Evolutionary conservation across 2,329 filamentous ascomycete genomes (phyloP).

Genomic region (Mycosphaerella sp.): DNA sequence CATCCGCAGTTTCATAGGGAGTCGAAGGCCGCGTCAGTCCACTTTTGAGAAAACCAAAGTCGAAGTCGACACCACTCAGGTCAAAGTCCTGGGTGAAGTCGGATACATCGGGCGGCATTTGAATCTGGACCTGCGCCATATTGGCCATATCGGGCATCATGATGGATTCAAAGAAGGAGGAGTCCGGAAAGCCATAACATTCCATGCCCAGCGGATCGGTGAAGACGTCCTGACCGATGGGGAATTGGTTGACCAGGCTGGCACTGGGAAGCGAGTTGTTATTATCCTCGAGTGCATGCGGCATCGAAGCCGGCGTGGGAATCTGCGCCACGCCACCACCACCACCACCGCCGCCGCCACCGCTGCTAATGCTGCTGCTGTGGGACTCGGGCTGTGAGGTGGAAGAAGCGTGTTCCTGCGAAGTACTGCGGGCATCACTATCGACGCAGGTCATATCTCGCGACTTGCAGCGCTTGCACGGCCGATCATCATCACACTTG

Average conservation of each 20-base stretch:
- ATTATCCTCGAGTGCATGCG: background rate
- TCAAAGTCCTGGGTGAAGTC: slow-evolving; percentile 25
- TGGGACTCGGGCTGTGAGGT: background rate
- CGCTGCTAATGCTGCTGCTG: background rate
- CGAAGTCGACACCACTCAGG: slow-evolving; percentile 21
- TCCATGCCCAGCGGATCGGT: background rate
- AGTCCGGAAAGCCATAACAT: slow-evolving; percentile 24
- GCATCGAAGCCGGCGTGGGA: slow-evolving; percentile 7
- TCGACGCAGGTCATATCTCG: slow-evolving; percentile 22
- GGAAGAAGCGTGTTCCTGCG: slow-evolving; percentile 1
- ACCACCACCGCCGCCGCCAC: no score
- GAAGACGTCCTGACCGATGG: slow-evolving; percentile 1
- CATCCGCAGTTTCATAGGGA: slow-evolving; percentile 3
- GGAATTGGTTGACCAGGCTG: background rate
- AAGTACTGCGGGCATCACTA: slow-evolving; percentile 17
- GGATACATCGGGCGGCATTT: slow-evolving; percentile 22
- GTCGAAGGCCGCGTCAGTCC: slow-evolving; percentile 20
- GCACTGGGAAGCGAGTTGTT: background rate
- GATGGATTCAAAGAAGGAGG: slow-evolving; percentile 29
- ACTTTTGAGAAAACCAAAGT: slow-evolving; percentile 24
- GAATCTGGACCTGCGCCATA: slow-evolving; percentile 1
- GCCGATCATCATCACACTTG: slow-evolving; percentile 24
- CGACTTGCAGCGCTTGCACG: slow-evolving; percentile 25
- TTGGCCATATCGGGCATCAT: slow-evolving; percentile 24
- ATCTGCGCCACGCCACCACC: background rate